Evolutionary conservation across 2,329 filamentous ascomycete genomes (phyloP), one percentile per base, ranked within the genome.

Genomic region (Microcyclosporella mali): DNA sequence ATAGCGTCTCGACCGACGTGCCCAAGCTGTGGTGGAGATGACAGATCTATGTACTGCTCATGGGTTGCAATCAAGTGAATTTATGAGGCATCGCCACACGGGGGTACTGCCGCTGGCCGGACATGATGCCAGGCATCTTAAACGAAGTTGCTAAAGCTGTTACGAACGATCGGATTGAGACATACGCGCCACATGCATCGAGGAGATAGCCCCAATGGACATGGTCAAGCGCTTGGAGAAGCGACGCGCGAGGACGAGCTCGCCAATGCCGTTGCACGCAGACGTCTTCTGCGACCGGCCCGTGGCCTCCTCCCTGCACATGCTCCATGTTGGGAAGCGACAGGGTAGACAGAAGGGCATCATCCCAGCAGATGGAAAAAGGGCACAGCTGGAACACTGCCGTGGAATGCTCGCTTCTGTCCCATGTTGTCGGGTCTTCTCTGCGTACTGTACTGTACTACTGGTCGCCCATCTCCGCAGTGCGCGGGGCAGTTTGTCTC

Each of bases 41-140:
- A 41, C 36, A 46, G 45, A 43, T 37, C 39, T 52, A 52, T 52
- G 51, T 54, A 54, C 39, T 50, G 46, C 41, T 48, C 51, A 52
- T 48, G 49, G 11, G 17, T 34, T 35, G 40, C 33, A 15, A 25
- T 17, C 33, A 21, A 25, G 40, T n/a, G 17, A 33, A 37, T 29
- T 21, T 36, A 25, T 17, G 36, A 46, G 42, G 14, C 41, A 47
- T 40, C 37, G 38, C 30, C 38, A 51, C 49, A 49, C 44, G 46
- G 46, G 46, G 40, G 14, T 17, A 31, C 37, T 39, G 36, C 40
- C 17, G 37, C 33, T 3, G 42, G 44, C 30, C 41, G 28, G 36
- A 14, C 28, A 32, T 32, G 41, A 19, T 37, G 33, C 14, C 29
- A 28, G 39, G 18, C 21, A 42, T n/a, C 31, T 42, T 25, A 17